Evolutionary conservation across 495 filamentous ascomycete species (phyloP), one percentile per base, ranked within the genome.

Genomic region (Lophiotrema nucula): DNA sequence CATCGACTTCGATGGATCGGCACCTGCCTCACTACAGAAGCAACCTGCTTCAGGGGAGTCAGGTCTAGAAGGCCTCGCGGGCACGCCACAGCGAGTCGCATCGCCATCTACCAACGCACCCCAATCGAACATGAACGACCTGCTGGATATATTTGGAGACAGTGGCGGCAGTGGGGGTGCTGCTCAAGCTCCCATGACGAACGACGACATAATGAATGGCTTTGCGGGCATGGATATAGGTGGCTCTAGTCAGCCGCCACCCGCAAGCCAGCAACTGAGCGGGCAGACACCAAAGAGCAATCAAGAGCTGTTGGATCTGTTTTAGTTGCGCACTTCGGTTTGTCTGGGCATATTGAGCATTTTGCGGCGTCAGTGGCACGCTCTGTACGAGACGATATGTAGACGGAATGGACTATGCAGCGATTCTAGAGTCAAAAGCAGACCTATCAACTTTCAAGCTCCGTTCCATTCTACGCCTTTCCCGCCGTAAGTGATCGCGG

Each of bases 1-100:
- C 72, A 97, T 98, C 67, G 93, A 98, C 75, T 97, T 97, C 71
- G 93, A 97, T 68, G 95, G 93, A 25, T 85, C 88, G 4, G 93
- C 89, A 21, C 95, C 93, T 0, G 93, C 93, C 13, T 91, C 87
- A 16, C 82, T 90, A 16, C 88, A 95, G 60, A 86, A 86, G 60
- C 80, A 81, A 38, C 81, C 85, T n/a, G 66, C 75, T 10, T 73
- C 70, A 22, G 83, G 84, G 44, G 68, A 81, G 56, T 84, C 83
- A 15, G 86, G 87, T 16, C 73, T 91, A 1, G 88, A 90, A 69
- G 88, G 86, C 12, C 75, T 89, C 22, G 83, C 81, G 24, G 88
- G 87, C 13, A 95, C 91, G 11, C 90, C 92, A 4, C 85, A 90
- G 27, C 79, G 91, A n/a, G 81, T 87, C 1, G 83, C 81, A 12